phyloP scores from a whole-genome alignment of 108 stramenopile species.

The Cyclotella baltica region DNA sequence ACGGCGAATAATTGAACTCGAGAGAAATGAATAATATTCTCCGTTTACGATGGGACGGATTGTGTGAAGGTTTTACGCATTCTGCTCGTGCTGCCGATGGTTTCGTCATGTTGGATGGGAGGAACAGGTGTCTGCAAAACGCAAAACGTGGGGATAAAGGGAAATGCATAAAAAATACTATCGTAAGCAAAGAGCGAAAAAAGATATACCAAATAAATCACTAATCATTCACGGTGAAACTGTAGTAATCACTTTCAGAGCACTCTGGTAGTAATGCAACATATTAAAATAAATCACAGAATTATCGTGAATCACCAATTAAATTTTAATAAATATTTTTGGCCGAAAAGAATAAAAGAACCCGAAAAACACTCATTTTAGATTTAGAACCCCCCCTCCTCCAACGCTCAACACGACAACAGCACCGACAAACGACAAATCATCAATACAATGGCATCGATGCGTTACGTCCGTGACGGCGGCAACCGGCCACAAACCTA shows the following conservation, averaged over 20 bases:
- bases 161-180: background rate
- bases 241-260: no score
- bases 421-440: background rate
- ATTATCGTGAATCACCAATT: no score
- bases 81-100: background rate
- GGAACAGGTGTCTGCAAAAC: no score
- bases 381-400: no score
- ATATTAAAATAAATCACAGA: no score
- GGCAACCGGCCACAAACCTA: background rate
- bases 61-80: background rate
- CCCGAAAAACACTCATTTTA: no score
- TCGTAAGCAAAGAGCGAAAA: background rate
- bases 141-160: no score
- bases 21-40: conserved; percentile 8
- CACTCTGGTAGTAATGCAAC: no score
- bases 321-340: no score
- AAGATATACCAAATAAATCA: background rate
- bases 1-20: conserved; percentile 21
- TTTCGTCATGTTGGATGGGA: background rate
- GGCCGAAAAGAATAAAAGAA: no score
- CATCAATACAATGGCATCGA: conserved; percentile 5
- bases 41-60: background rate
- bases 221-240: background rate
- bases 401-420: no score
- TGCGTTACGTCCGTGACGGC: conserved; percentile 6